A percentile compares a stretch with the other conserved stretches of the same genome.
Conservation (phyloP, 2,329 filamentous ascomycete genomes). For the Sphaceloma murrayae region DNA sequence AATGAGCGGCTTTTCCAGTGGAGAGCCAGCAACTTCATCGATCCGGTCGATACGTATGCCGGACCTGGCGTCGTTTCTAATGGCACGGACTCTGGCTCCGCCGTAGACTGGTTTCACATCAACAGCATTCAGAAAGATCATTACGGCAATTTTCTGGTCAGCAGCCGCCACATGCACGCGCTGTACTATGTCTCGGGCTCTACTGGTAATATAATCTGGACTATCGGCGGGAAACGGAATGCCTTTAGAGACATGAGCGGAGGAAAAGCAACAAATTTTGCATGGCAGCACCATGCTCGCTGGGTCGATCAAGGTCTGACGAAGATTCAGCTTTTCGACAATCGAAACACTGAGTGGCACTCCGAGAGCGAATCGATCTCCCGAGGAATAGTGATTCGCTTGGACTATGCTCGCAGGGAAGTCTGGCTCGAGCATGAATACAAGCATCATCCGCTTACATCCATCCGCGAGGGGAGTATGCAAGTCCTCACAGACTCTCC, state of each 20-base stretch:
- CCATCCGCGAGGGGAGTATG: slow-evolving; percentile 42
- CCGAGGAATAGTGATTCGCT: slow-evolving; percentile 8
- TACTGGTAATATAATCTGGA: slow-evolving; percentile 38
- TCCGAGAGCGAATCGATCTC: background rate
- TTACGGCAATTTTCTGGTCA: slow-evolving; percentile 40
- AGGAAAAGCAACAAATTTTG: slow-evolving; percentile 25
- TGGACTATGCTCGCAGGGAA: background rate
- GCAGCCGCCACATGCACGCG: slow-evolving; percentile 35
- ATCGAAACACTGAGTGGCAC: slow-evolving; percentile 36
- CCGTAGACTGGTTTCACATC: slow-evolving; percentile 46
- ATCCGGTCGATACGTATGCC: slow-evolving; percentile 25
- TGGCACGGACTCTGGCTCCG: slow-evolving; percentile 20
- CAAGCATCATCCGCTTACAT: slow-evolving; percentile 21
- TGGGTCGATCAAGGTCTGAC: slow-evolving; percentile 27
- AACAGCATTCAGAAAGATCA: slow-evolving; percentile 42
- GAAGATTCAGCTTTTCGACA: slow-evolving; percentile 45
- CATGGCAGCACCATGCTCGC: slow-evolving; percentile 28
- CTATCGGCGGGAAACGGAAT: slow-evolving; percentile 39
- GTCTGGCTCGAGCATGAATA: background rate
- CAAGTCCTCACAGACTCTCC: slow-evolving; percentile 43
- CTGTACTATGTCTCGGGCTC: slow-evolving; percentile 38
- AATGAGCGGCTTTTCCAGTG: slow-evolving; percentile 38
- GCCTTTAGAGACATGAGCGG: slow-evolving; percentile 27
- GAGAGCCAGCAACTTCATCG: slow-evolving; percentile 39
- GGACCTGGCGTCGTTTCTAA: slow-evolving; percentile 30